Evolutionary conservation across 73 alveolate genomes (phyloP).

Genomic region (Loxodes magnus): DNA sequence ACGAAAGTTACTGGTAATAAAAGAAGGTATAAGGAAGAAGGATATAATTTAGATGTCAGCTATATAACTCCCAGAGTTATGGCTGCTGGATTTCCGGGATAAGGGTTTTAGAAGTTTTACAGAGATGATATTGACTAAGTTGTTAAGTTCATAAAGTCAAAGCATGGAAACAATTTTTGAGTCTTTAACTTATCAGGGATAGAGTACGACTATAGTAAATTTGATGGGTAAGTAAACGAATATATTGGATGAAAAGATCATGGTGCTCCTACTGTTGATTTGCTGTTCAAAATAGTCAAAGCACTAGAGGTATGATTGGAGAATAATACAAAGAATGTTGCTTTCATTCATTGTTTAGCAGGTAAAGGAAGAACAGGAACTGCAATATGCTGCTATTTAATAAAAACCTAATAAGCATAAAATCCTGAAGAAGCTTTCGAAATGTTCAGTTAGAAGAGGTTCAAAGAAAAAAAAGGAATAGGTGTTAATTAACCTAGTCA

Average conservation of each 20-base stretch:
- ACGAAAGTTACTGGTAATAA: slow-evolving; percentile 72
- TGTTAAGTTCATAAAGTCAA: slow-evolving; percentile 23
- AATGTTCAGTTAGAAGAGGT: slow-evolving; percentile 8
- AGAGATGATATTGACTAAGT: slow-evolving; percentile 23
- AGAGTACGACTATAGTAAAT: slow-evolving; percentile 34
- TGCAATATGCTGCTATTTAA: slow-evolving; percentile 70
- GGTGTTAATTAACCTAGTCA: slow-evolving; percentile 61
- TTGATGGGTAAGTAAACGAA: slow-evolving; percentile 45
- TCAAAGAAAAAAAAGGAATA: slow-evolving; percentile 31
- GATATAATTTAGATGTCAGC: slow-evolving; percentile 77
- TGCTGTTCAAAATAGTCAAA: slow-evolving; percentile 56
- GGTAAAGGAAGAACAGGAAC: slow-evolving; percentile 94
- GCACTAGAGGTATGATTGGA: slow-evolving; percentile 54
- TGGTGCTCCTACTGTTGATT: slow-evolving; percentile 71
- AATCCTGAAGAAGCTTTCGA: slow-evolving; percentile 39
- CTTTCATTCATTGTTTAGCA: slow-evolving; percentile 80
- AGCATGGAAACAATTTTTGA: slow-evolving; percentile 31
- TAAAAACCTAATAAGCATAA: slow-evolving; percentile 41
- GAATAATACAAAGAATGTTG: slow-evolving; percentile 36
- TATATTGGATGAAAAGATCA: slow-evolving; percentile 84
- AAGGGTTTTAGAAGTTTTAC: slow-evolving; percentile 41
- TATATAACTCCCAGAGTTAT: slow-evolving; percentile 81
- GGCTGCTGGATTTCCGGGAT: slow-evolving; percentile 88
- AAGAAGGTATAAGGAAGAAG: slow-evolving; percentile 60
- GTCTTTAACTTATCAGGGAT: slow-evolving; percentile 53